Percentiles rank a stretch among this genome's conserved stretches.
Conservation (phyloP, 2,329 filamentous ascomycete genomes). For the Phyllosticta citrichinensis region DNA sequence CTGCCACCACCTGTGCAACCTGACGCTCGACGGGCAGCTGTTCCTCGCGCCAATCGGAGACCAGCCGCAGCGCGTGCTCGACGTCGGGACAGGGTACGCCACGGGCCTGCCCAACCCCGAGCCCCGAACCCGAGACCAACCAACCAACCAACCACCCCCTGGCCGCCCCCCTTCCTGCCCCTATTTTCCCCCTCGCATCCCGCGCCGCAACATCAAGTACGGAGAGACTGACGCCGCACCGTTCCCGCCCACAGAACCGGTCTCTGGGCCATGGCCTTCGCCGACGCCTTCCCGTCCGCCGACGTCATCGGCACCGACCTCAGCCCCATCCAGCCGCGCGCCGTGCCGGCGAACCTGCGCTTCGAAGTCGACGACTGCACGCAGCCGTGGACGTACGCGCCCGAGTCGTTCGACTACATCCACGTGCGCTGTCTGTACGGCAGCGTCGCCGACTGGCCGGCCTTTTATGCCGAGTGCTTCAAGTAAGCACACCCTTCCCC, state of each 20-base stretch:
- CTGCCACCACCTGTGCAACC: slow-evolving; percentile 28
- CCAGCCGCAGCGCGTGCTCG: slow-evolving; percentile 17
- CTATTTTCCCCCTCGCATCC: not conserved
- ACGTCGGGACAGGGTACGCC: slow-evolving; percentile 20
- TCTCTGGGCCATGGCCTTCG: slow-evolving; percentile 25
- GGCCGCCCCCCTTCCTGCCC: not conserved
- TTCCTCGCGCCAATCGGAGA: slow-evolving; percentile 24
- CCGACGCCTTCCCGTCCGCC: slow-evolving; percentile 24
- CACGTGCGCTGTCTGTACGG: slow-evolving; percentile 16
- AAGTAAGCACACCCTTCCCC: slow-evolving; percentile 7
- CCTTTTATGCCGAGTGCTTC: slow-evolving; percentile 16
- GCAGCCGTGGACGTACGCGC: slow-evolving; percentile 22
- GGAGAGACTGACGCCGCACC: not conserved
- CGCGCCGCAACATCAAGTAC: no score
- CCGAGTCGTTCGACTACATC: slow-evolving; percentile 18
- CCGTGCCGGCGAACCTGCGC: slow-evolving; percentile 36
- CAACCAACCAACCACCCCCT: not conserved
- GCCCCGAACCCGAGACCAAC: not conserved
- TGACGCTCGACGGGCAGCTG: slow-evolving; percentile 26
- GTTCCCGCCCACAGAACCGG: slow-evolving; percentile 14
- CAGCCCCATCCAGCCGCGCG: slow-evolving; percentile 36
- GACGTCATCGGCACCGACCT: slow-evolving; percentile 36
- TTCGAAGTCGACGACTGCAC: slow-evolving; percentile 43
- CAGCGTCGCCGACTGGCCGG: slow-evolving; percentile 17
- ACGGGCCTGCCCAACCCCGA: not conserved